Conservation (phyloP, 176 grass and related monocot genomes). For the Poa annua region DNA sequence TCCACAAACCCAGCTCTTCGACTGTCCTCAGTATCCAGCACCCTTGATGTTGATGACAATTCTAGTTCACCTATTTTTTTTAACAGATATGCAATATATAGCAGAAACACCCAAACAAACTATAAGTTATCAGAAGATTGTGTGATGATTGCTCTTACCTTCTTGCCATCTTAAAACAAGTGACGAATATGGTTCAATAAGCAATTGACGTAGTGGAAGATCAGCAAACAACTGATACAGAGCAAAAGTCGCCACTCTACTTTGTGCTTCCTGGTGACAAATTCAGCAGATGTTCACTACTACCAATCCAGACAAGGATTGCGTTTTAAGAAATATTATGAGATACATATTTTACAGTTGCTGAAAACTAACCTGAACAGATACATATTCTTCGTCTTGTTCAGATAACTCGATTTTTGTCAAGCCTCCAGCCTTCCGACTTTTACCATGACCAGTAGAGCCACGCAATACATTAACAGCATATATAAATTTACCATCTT, state of each 20-base stretch:
- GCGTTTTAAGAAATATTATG: constrained; percentile 17
- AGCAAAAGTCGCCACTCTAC: constrained; percentile 78
- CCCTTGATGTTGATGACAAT: constrained; percentile 53
- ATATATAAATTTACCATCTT: constrained; percentile 78
- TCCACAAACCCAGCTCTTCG: constrained; percentile 82
- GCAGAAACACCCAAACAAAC: background rate
- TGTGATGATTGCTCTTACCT: constrained; percentile 52
- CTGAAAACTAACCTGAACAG: constrained; percentile 69
- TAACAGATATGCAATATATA: constrained; percentile 23
- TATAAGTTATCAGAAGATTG: constrained; percentile 32
- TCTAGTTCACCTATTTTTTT: constrained; percentile 65
- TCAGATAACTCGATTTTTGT: constrained; percentile 77
- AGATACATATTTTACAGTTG: constrained; percentile 28
- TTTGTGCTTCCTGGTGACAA: constrained; percentile 82
- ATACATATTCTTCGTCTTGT: constrained; percentile 65
- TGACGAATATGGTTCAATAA: constrained; percentile 82
- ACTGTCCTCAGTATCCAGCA: constrained; percentile 69
- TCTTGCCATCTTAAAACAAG: constrained; percentile 91
- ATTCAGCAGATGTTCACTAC: constrained; percentile 33
- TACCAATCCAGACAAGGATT: constrained; percentile 13
- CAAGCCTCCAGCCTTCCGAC: constrained; percentile 91
- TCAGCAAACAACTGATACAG: constrained; percentile 91
- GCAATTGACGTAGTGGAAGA: constrained; percentile 79
- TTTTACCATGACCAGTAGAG: constrained; percentile 87
- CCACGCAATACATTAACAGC: constrained; percentile 80